phyloP scores from a whole-genome alignment of 2,329 filamentous ascomycete genomes.

The Paecilomyces fulvus region DNA sequence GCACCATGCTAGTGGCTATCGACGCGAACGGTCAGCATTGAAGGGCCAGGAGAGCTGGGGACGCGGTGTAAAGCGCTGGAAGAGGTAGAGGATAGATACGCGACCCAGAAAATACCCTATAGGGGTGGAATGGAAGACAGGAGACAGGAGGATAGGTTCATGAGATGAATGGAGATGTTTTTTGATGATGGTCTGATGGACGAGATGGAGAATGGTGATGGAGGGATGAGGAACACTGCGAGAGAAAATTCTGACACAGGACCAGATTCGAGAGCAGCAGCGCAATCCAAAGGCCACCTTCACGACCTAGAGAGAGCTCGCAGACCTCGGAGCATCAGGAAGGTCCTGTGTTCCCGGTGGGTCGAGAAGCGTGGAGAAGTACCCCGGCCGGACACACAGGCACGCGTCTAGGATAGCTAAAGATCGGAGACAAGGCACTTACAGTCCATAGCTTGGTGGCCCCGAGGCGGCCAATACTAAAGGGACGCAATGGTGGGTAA shows the following conservation, averaged over 20 bases:
- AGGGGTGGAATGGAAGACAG: conserved; percentile 15
- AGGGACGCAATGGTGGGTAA: conserved; percentile 25
- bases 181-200: conserved; percentile 32
- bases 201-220: conserved; percentile 18
- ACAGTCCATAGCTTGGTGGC: conserved; percentile 52
- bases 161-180: conserved; percentile 27
- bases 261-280: conserved; percentile 12
- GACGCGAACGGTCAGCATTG: conserved; percentile 34
- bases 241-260: conserved; percentile 13
- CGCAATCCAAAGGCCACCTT: conserved; percentile 9
- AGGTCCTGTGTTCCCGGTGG: conserved; percentile 24
- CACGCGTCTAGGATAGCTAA: conserved; percentile 18
- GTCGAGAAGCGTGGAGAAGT: conserved; percentile 33
- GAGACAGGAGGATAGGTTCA: conserved; percentile 18
- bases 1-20: conserved; percentile 38
- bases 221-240: conserved; percentile 6
- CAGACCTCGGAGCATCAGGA: conserved; percentile 11
- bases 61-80: conserved; percentile 12
- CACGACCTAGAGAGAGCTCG: conserved; percentile 8
- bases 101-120: conserved; percentile 22
- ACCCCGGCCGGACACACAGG: conserved; percentile 26
- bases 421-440: conserved; percentile 35
- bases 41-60: conserved; percentile 16
- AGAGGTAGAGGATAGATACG: conserved; percentile 20
- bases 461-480: conserved; percentile 30